A percentile compares a stretch with the other conserved stretches of the same genome.
phyloP scores from a whole-genome alignment of 768 basidiomycete species.

The Xerocomellus amylosporus region DNA sequence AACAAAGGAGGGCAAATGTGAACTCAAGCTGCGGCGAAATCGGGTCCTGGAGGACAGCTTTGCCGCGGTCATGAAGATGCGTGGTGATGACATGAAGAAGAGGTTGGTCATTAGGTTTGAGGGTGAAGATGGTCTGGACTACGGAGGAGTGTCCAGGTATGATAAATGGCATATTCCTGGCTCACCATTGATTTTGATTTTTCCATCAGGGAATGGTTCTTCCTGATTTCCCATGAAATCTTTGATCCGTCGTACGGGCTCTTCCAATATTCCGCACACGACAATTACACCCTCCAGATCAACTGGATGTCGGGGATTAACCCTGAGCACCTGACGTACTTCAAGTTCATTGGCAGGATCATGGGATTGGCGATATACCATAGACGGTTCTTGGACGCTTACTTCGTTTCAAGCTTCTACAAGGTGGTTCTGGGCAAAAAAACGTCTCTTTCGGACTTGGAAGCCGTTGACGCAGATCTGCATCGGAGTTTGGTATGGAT shows the following conservation, averaged over 20 bases:
- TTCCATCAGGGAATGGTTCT: conserved; percentile 73
- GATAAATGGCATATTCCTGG: conserved; percentile 6
- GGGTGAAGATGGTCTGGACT: conserved; percentile 77
- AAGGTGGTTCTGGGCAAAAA: conserved; percentile 70
- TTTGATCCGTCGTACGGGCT: conserved; percentile 82
- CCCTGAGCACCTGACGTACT: conserved; percentile 75
- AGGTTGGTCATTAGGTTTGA: conserved; percentile 74
- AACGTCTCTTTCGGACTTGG: conserved; percentile 60
- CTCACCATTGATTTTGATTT: conserved; percentile 2
- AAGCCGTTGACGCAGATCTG: conserved; percentile 66
- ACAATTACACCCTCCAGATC: conserved; percentile 80
- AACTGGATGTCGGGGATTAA: conserved; percentile 75
- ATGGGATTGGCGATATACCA: conserved; percentile 78
- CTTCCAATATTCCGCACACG: conserved; percentile 77
- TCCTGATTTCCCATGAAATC: conserved; percentile 78
- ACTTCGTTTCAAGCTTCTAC: conserved; percentile 78
- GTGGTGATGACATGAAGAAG: conserved; percentile 67
- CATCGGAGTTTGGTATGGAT: conserved; percentile 71
- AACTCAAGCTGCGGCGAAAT: conserved; percentile 76
- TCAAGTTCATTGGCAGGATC: conserved; percentile 76
- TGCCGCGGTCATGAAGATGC: conserved; percentile 76
- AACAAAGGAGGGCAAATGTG: conserved; percentile 74
- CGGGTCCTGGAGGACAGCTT: conserved; percentile 88
- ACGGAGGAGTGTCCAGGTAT: conserved; percentile 73
- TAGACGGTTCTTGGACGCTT: conserved; percentile 72